Conservation (phyloP, 2,329 filamentous ascomycete species). For the Trichophyton equinum region DNA sequence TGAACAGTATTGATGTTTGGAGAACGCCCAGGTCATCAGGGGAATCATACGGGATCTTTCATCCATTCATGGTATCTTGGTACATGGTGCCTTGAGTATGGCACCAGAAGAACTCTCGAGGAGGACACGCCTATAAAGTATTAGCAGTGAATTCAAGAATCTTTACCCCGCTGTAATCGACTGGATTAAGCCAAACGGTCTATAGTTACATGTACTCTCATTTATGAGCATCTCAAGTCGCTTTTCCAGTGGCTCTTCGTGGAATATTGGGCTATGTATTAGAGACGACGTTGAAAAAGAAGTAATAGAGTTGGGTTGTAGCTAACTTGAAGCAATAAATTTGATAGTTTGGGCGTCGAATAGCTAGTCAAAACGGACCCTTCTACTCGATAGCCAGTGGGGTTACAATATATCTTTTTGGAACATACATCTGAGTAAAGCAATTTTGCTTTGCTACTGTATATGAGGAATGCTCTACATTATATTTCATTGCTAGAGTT, state of each 20-base stretch:
- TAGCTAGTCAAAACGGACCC: too few relatives aligned
- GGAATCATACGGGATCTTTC: conserved; percentile 52
- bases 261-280: neutral
- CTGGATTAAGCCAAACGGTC: neutral
- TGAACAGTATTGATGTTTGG: neutral
- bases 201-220: neutral
- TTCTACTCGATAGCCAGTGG: too few relatives aligned
- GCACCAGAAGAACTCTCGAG: conserved; percentile 58
- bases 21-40: neutral
- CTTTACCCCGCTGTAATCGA: neutral
- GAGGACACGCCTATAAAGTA: conserved; percentile 40
- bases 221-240: conserved; percentile 2
- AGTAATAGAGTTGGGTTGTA: too few relatives aligned
- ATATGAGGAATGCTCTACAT: neutral
- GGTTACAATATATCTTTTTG: too few relatives aligned
- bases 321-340: too few relatives aligned
- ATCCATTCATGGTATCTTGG: conserved; percentile 81
- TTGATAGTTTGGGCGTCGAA: too few relatives aligned
- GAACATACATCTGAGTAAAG: too few relatives aligned
- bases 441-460: too few relatives aligned
- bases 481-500: neutral
- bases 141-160: neutral
- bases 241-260: neutral
- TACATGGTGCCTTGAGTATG: conserved; percentile 73
- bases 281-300: neutral